These are phyloP conservation scores for Inosperma sp. DNA, from an alignment of 768 basidiomycete genomes.

Conservation along the genomic window DNA sequence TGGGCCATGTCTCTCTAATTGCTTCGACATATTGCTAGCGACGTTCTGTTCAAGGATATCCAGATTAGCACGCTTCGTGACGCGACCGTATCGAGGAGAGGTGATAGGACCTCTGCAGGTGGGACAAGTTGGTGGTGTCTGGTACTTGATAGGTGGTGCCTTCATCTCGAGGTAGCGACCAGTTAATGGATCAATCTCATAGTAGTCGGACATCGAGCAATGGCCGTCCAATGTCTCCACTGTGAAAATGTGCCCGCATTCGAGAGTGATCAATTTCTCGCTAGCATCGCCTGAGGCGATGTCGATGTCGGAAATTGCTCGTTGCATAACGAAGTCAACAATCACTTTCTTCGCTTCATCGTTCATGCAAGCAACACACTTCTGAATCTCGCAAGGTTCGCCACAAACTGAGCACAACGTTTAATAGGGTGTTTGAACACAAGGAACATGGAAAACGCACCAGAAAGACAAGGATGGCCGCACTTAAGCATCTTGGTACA, in stretches of 20 bases:
- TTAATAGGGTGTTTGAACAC: neutral
- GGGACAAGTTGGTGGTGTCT: conserved; percentile 52
- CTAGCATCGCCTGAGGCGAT: conserved; percentile 34
- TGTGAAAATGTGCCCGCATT: conserved; percentile 64
- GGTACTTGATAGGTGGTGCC: conserved; percentile 31
- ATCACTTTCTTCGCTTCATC: conserved; percentile 35
- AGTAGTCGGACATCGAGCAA: conserved; percentile 49
- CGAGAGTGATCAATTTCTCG: conserved; percentile 55
- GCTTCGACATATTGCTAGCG: conserved; percentile 44
- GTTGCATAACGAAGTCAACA: conserved; percentile 55
- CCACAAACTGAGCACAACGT: conserved; percentile 50
- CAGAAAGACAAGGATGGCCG: conserved; percentile 64
- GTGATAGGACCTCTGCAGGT: conserved; percentile 57
- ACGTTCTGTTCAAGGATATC: conserved; percentile 65
- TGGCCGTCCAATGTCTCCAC: conserved; percentile 65
- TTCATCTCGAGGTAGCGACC: conserved; percentile 37
- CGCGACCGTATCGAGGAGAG: conserved; percentile 55
- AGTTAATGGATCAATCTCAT: conserved; percentile 34
- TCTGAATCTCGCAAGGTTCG: conserved; percentile 54
- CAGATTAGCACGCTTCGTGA: conserved; percentile 56
- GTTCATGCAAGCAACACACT: conserved; percentile 50
- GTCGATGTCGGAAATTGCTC: conserved; percentile 46
- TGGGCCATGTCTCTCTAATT: conserved; percentile 2
- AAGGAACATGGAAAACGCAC: conserved; percentile 30
- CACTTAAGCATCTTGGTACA: conserved; percentile 48